Conservation (phyloP, 371 early-diverging fungal genomes). For the Ordospora pajunii region DNA sequence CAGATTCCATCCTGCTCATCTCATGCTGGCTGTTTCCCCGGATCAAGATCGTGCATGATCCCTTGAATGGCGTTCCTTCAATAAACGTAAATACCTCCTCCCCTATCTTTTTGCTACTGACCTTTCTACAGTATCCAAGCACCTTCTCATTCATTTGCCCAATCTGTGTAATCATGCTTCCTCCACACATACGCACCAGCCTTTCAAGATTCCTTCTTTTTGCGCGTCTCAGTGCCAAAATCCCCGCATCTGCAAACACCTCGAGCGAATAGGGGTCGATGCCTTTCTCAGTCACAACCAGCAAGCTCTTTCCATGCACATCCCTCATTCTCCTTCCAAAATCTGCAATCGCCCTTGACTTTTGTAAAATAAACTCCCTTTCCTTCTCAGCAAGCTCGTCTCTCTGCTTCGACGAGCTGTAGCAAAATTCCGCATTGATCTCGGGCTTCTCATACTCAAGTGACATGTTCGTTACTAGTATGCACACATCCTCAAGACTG, state of each 20-base stretch:
- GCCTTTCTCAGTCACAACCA: conserved; percentile 97
- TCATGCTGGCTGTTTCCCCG: conserved; percentile 89
- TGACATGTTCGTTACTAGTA: conserved; percentile 90
- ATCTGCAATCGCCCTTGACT: conserved; percentile 81
- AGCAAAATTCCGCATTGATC: conserved; percentile 97
- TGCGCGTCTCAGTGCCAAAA: conserved; percentile 91
- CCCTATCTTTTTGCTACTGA: conserved; percentile 87
- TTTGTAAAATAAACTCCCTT: conserved; percentile 83
- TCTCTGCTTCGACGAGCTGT: conserved; percentile 88
- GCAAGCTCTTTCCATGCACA: conserved; percentile 73
- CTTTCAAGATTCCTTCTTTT: conserved; percentile 99
- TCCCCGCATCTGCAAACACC: conserved; percentile 82
- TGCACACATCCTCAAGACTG: conserved; percentile 74
- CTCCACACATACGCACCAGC: conserved; percentile 89
- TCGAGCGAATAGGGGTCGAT: conserved; percentile 96
- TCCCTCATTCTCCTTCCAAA: conserved; percentile 68
- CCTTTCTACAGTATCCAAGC: conserved; percentile 81
- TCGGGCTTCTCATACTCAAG: conserved; percentile 99
- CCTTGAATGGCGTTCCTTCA: conserved; percentile 71
- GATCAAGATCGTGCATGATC: conserved; percentile 84
- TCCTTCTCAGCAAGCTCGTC: conserved; percentile 93
- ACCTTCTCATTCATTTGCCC: conserved; percentile 76
- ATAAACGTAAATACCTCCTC: conserved; percentile 98
- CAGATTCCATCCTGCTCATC: conserved; percentile 84
- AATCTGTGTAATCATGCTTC: conserved; percentile 86